Evolutionary conservation across 345 rosid genomes (phyloP).

Genomic region (Conringia planisiliqua): DNA sequence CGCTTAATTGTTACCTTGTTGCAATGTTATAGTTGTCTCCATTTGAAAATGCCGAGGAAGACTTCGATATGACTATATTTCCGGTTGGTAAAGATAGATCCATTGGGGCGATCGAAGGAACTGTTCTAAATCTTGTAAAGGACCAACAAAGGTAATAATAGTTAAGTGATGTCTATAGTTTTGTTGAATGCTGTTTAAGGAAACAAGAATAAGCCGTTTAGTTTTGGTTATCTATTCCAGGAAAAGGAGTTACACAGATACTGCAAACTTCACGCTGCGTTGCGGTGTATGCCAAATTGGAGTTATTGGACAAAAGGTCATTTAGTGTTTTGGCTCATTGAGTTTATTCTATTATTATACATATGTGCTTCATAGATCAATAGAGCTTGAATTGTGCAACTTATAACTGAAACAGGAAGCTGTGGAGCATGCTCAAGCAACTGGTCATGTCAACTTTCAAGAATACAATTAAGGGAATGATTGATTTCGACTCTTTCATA

Average conservation of each 20-base stretch:
- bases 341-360: background rate
- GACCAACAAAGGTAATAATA: slow-evolving; percentile 73
- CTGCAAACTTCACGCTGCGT: slow-evolving; percentile 78
- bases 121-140: slow-evolving; percentile 55
- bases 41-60: slow-evolving; percentile 78
- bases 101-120: slow-evolving; percentile 54
- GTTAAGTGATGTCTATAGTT: background rate
- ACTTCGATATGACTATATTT: slow-evolving; percentile 89
- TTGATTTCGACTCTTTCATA: slow-evolving; percentile 7
- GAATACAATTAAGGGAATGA: slow-evolving; percentile 50
- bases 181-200: background rate
- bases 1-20: background rate
- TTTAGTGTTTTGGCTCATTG: background rate
- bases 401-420: slow-evolving; percentile 60
- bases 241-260: slow-evolving; percentile 79
- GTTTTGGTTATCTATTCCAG: slow-evolving; percentile 35
- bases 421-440: slow-evolving; percentile 87
- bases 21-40: slow-evolving; percentile 60
- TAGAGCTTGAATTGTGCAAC: background rate
- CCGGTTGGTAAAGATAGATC: slow-evolving; percentile 53
- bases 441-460: slow-evolving; percentile 93
- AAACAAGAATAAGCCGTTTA: slow-evolving; percentile 7
- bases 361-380: background rate
- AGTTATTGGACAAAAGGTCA: slow-evolving; percentile 84
- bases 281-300: slow-evolving; percentile 97